Conservation (phyloP, 345 rosid genomes). For the Sisymbrium irio region DNA sequence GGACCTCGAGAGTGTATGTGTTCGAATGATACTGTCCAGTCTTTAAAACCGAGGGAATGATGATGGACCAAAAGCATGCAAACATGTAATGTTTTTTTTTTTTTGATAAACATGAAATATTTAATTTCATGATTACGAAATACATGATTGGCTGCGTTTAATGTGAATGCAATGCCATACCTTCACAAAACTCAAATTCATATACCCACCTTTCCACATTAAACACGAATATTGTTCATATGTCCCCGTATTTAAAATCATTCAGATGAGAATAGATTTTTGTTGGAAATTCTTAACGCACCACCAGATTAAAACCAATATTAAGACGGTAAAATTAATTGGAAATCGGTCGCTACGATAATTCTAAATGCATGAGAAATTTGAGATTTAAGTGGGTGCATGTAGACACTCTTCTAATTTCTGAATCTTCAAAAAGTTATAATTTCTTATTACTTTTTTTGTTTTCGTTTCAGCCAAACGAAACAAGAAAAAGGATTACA, state of each 20-base stretch:
- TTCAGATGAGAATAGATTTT: not conserved
- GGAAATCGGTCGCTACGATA: not conserved
- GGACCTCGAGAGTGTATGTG: slow-evolving; percentile 34
- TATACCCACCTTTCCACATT: not conserved
- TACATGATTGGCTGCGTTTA: slow-evolving; percentile 1
- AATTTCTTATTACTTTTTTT: not conserved
- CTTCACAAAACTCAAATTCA: not conserved
- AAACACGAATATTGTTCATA: not conserved
- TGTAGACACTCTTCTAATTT: not conserved
- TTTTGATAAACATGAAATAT: slow-evolving; percentile 2
- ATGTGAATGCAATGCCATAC: slow-evolving; percentile 4
- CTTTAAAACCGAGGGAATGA: slow-evolving; percentile 27
- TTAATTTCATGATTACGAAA: not conserved
- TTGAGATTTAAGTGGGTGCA: too few relatives aligned
- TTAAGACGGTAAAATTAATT: not conserved
- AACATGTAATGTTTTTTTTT: slow-evolving; percentile 15
- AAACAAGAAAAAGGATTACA: not conserved
- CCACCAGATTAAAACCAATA: not conserved
- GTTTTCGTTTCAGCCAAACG: not conserved
- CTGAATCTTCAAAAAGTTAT: not conserved
- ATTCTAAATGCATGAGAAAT: not conserved
- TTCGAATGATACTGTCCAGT: slow-evolving; percentile 27
- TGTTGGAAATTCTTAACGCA: not conserved
- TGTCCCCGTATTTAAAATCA: not conserved
- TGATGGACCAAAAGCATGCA: slow-evolving; percentile 34